Evolutionary conservation across 139 green algal genomes (phyloP), one percentile per base, ranked within the genome.

Genomic region (Tetradesmus lagerheimii): DNA sequence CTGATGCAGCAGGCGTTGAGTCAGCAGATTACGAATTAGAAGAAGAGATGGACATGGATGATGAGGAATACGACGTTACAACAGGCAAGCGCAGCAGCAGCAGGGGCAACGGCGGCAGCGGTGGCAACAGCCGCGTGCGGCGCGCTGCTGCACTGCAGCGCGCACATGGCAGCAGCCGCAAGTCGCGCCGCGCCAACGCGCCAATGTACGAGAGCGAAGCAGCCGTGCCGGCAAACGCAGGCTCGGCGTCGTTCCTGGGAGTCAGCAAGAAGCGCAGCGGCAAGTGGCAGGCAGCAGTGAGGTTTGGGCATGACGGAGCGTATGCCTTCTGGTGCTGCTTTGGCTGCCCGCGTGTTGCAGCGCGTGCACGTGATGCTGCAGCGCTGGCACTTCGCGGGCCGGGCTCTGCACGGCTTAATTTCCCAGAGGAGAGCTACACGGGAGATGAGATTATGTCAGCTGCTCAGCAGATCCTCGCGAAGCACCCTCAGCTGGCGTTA

Each of bases 291-390:
- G 62, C 83, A 20, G 83, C 83, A 35, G 83, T 88, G 50, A 39
- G 83, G 27, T 88, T 88, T 80, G 83, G 83, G 3, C 83, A 88
- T 43, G 83, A 88, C 47, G 83, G 83, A 29, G 64, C 62, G 1
- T 88, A 88, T 39, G 83, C 83, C 6, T 88, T 88, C 83, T 88
- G 83, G 83, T 80, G 71, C 38, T 80, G 83, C 64, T 88, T 67
- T n/a, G 29, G 67, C 38, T 88, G 62, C 35, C 83, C 62, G 23
- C 62, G 38, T 5, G 25, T 23, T 18, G 83, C 83, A 27, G 83
- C 83, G 47, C 41, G 64, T 3, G 83, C 83, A 6, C 23, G 64
- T 29, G 83, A 80, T 43, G 83, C 83, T 67, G 83, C 64, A 27
- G 83, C 83, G 18, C 83, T 88, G 25, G 38, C 83, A 23, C 83